A percentile compares a stretch with the other conserved stretches of the same genome.
These are phyloP conservation scores for Hibiscus syriacus DNA, from an alignment of 345 rosid species.

Conservation along the genomic window DNA sequence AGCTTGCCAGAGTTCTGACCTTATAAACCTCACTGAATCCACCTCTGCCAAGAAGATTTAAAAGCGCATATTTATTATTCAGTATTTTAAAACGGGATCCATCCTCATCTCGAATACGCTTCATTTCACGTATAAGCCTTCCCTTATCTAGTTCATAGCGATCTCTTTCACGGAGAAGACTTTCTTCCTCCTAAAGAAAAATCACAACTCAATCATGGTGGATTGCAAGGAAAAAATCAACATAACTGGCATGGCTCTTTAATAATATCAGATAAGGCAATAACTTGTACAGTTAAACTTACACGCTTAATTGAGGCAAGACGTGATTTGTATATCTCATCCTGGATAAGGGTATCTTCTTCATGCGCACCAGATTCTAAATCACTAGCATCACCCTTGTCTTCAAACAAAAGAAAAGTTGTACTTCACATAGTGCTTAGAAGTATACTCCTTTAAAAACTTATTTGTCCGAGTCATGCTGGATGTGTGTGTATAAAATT, in stretches of 20 bases:
- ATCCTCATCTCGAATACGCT: slow-evolving; percentile 96
- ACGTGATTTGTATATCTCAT: slow-evolving; percentile 95
- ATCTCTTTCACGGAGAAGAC: slow-evolving; percentile 87
- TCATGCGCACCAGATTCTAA: slow-evolving; percentile 65
- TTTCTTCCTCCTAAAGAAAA: slow-evolving; percentile 79
- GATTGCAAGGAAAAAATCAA: not conserved
- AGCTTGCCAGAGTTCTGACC: slow-evolving; percentile 49
- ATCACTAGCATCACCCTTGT: slow-evolving; percentile 80
- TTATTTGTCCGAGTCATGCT: not conserved
- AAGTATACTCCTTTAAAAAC: not conserved
- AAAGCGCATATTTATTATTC: slow-evolving; percentile 76
- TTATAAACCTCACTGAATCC: slow-evolving; percentile 99
- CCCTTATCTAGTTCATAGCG: slow-evolving; percentile 96
- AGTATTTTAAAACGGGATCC: slow-evolving; percentile 97
- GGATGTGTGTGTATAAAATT: not conserved
- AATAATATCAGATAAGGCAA: not conserved
- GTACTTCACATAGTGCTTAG: not conserved
- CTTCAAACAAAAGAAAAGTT: slow-evolving; percentile 37
- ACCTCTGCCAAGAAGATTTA: slow-evolving; percentile 98
- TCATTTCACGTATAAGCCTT: slow-evolving; percentile 94
- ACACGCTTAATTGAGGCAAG: slow-evolving; percentile 91
- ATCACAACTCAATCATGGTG: slow-evolving; percentile 13
- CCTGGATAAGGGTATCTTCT: slow-evolving; percentile 80
- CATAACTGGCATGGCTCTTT: not conserved
- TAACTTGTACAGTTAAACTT: slow-evolving; percentile 26